These are phyloP conservation scores for Metarhizium brunneum DNA, from an alignment of 2,329 filamentous ascomycete genomes.

Conservation along the genomic window DNA sequence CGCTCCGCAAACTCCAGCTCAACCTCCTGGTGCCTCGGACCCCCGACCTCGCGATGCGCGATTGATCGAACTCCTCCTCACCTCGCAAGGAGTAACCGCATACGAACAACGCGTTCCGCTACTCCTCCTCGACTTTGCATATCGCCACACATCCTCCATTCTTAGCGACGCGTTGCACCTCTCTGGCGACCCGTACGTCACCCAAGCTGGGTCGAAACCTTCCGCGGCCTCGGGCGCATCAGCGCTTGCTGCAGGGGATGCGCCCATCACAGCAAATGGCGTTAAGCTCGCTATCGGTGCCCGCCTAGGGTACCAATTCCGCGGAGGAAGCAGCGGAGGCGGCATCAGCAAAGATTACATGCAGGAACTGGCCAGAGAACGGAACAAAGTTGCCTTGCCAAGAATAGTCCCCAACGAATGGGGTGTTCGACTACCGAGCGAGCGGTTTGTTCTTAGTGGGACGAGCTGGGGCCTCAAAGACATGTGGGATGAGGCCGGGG, in stretches of 20 bases:
- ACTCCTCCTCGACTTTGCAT: slow-evolving; percentile 77
- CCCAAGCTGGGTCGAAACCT: slow-evolving; percentile 44
- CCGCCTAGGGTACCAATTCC: slow-evolving; percentile 61
- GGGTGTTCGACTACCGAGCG: slow-evolving; percentile 57
- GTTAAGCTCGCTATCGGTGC: slow-evolving; percentile 64
- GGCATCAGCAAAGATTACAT: slow-evolving; percentile 66
- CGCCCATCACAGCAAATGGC: slow-evolving; percentile 54
- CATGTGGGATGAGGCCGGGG: slow-evolving; percentile 42
- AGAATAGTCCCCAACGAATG: slow-evolving; percentile 55
- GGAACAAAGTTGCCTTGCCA: slow-evolving; percentile 59
- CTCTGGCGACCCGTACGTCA: slow-evolving; percentile 57
- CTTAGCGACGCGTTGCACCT: slow-evolving; percentile 64
- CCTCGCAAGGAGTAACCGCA: slow-evolving; percentile 66
- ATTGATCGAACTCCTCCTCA: slow-evolving; percentile 70
- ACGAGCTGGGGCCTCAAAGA: slow-evolving; percentile 56
- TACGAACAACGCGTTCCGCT: slow-evolving; percentile 79
- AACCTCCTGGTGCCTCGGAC: slow-evolving; percentile 28
- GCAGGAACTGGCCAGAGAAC: slow-evolving; percentile 61
- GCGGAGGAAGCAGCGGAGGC: slow-evolving; percentile 40
- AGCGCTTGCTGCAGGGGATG: slow-evolving; percentile 39
- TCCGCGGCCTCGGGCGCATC: slow-evolving; percentile 39
- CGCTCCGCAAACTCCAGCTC: slow-evolving; percentile 12
- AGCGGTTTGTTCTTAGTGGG: slow-evolving; percentile 59
- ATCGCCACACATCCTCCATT: slow-evolving; percentile 67
- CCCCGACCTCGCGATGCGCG: slow-evolving; percentile 68